Base-by-base conservation (phyloP, 208 protist genomes). In the Acanthamoeba divionensis region DNA sequence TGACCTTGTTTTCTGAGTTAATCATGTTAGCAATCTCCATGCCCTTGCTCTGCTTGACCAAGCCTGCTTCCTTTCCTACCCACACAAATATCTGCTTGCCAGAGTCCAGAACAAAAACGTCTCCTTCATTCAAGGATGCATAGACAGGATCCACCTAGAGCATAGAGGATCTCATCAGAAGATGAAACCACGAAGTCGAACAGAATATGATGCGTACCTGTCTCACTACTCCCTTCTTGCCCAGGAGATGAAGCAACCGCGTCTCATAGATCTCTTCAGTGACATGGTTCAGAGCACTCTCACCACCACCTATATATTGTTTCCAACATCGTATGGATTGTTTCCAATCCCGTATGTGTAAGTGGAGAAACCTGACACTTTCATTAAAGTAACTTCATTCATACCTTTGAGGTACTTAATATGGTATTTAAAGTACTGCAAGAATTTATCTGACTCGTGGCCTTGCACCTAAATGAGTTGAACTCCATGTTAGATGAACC, bases 81-180 rank as follows among this genome's bases (percentile, higher is more conserved):
- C 91, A 95, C 69, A 91, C 65, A 60, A 91, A 94, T 21, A 96
- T 62, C 6, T 29, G 66, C 7, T 90, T 21, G 29, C 91, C 93
- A 21, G 31, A 8, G 67, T 96, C 95, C 31, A 97, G 91, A 44
- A 97, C 71, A 66, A 97, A 97, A 24, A 91, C 79, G 60, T 97
- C 96, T n/a, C 94, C 93, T 18, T 63, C 41, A 93, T 96, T 86
- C 26, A 86, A 36, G 36, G 77, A 86, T 21, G 26, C 77, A 38
- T 38, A 60, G 6, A 44, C 50, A 10, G 77, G 36, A 21, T 86
- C 77, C 13, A 86, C 77, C 69, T 80, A 48, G 15, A 24, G n/a
- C 24, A 80, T 0, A 6, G n/a, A n/a, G n/a, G n/a, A n/a, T n/a
- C n/a, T n/a, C n/a, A n/a, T n/a, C n/a, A n/a, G n/a, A n/a, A n/a